Evolutionary conservation across 768 basidiomycete genomes (phyloP).

Genomic region (Macrolepiota albuminosa): DNA sequence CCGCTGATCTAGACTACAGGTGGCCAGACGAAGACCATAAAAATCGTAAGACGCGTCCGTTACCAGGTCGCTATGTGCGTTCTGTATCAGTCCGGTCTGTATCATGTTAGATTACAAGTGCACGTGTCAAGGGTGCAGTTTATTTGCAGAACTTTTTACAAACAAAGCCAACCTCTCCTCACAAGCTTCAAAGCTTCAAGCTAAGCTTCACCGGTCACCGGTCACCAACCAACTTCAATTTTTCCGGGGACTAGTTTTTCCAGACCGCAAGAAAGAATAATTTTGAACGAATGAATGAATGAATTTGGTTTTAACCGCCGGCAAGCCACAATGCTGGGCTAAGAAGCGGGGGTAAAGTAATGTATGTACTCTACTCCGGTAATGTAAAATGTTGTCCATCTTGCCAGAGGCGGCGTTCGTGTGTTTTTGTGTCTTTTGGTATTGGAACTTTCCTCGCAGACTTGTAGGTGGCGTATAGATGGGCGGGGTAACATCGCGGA

Average conservation of each 20-base stretch:
- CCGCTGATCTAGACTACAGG: constrained; percentile 82
- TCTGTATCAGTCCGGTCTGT: constrained; percentile 74
- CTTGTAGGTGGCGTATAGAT: no score
- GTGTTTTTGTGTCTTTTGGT: no score
- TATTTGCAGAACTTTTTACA: background rate
- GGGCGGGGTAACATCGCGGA: no score
- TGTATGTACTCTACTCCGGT: no score
- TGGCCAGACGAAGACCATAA: constrained; percentile 79
- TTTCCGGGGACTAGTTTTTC: background rate
- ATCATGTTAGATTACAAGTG: constrained; percentile 41
- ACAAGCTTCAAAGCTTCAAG: background rate
- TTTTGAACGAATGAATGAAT: background rate
- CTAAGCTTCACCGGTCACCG: background rate
- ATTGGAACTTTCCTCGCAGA: no score
- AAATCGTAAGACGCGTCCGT: constrained; percentile 90
- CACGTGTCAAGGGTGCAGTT: background rate
- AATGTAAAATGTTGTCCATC: no score
- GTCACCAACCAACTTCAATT: background rate
- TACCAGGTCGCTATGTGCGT: constrained; percentile 75
- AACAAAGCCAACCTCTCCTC: background rate
- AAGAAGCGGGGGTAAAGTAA: no score
- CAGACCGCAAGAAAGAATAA: background rate
- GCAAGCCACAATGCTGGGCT: no score
- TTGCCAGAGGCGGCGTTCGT: no score
- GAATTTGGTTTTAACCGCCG: no score